phyloP scores from a whole-genome alignment of 2,329 filamentous ascomycete species.

The Cladophialophora carrionii region DNA sequence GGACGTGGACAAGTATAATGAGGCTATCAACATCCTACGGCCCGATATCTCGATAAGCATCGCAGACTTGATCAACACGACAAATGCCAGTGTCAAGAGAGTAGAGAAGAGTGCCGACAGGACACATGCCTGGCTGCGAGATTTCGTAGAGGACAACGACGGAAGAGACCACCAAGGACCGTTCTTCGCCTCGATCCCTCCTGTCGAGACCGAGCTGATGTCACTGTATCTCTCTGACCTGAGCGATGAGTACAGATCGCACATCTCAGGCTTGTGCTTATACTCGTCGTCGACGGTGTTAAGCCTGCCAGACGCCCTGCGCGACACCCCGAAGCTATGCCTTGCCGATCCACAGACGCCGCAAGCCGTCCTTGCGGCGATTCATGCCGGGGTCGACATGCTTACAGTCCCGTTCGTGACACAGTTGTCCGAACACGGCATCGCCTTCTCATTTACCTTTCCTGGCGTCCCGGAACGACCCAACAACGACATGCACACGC shows the following conservation, averaged over 20 bases:
- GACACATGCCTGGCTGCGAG: constrained; percentile 78
- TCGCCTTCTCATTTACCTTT: constrained; percentile 80
- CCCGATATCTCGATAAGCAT: constrained; percentile 81
- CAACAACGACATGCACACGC: neutral
- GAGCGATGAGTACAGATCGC: constrained; percentile 61
- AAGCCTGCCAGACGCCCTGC: constrained; percentile 65
- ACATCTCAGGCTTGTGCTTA: constrained; percentile 72
- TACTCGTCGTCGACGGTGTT: constrained; percentile 73
- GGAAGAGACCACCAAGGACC: constrained; percentile 46
- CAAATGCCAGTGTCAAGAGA: constrained; percentile 68
- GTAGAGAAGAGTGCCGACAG: constrained; percentile 81
- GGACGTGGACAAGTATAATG: constrained; percentile 68
- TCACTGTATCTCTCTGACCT: constrained; percentile 78
- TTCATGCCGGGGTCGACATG: constrained; percentile 77
- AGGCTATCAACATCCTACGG: constrained; percentile 64
- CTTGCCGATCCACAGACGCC: constrained; percentile 72
- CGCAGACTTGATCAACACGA: constrained; percentile 70
- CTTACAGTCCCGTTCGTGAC: constrained; percentile 77
- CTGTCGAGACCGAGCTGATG: constrained; percentile 74
- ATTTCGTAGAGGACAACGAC: constrained; percentile 52
- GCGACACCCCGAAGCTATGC: constrained; percentile 71
- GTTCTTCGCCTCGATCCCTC: constrained; percentile 70
- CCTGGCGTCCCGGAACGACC: constrained; percentile 48
- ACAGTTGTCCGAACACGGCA: constrained; percentile 76
- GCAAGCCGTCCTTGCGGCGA: constrained; percentile 74